Conservation (phyloP, 2,329 filamentous ascomycete species). For the Clonostachys sp. region DNA sequence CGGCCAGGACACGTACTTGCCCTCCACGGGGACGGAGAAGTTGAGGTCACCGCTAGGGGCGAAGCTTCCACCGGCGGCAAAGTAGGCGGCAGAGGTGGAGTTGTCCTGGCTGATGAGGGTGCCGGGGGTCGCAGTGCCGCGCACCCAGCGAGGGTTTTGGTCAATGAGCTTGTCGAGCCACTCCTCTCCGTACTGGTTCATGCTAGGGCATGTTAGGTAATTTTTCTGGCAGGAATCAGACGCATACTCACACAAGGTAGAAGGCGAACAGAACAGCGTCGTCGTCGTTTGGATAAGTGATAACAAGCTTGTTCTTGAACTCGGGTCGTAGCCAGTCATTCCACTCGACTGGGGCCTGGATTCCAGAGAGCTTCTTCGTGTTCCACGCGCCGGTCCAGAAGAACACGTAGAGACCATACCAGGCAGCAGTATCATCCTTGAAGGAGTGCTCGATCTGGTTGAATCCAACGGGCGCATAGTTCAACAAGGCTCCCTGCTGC, state of each 20-base stretch:
- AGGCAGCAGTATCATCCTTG: slow-evolving; percentile 36
- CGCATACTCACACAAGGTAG: slow-evolving; percentile 34
- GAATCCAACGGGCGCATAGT: slow-evolving; percentile 43
- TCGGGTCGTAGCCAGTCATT: slow-evolving; percentile 38
- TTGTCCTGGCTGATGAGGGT: slow-evolving; percentile 22
- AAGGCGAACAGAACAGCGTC: slow-evolving; percentile 49
- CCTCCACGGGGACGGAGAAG: slow-evolving; percentile 23
- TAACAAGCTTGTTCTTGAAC: slow-evolving; percentile 46
- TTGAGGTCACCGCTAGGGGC: slow-evolving; percentile 9
- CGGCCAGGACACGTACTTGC: slow-evolving; percentile 39
- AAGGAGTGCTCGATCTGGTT: slow-evolving; percentile 32
- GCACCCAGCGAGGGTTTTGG: slow-evolving; percentile 49
- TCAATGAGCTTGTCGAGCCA: slow-evolving; percentile 42
- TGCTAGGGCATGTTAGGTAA: slow-evolving; percentile 10
- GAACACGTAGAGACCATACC: slow-evolving; percentile 31
- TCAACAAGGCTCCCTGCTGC: slow-evolving; percentile 34
- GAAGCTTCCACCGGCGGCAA: slow-evolving; percentile 17
- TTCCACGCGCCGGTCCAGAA: slow-evolving; percentile 30
- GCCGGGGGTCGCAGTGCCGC: slow-evolving; percentile 37
- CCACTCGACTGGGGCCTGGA: slow-evolving; percentile 28
- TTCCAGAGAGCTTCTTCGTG: slow-evolving; percentile 23
- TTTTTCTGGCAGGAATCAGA: neutral
- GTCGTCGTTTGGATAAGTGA: slow-evolving; percentile 55
- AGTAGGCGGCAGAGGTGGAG: slow-evolving; percentile 22
- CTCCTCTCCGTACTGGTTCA: slow-evolving; percentile 30